phyloP scores from a whole-genome alignment of 2,329 filamentous ascomycete genomes.

The Byssothecium circinans region DNA sequence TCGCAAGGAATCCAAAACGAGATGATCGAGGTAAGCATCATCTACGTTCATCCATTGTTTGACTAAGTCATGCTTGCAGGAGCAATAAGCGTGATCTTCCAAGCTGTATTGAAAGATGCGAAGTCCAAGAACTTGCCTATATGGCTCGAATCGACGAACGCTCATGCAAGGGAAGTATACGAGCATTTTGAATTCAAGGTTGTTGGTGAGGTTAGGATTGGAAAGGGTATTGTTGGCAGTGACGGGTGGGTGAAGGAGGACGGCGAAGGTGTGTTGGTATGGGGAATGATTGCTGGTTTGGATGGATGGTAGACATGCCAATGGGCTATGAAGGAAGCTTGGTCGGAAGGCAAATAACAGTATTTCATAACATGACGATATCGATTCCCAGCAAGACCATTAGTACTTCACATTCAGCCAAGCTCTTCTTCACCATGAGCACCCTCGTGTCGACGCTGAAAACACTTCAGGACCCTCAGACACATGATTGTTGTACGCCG shows the following conservation, averaged over 20 bases:
- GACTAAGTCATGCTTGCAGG: not conserved
- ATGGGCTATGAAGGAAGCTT: too few relatives aligned
- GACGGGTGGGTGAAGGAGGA: constrained; percentile 5
- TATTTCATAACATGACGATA: too few relatives aligned
- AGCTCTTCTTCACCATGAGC: too few relatives aligned
- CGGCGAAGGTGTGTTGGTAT: constrained; percentile 1
- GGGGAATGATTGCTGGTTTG: constrained; percentile 6
- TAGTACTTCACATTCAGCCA: too few relatives aligned
- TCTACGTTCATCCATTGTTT: too few relatives aligned
- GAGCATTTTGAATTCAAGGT: constrained; percentile 5
- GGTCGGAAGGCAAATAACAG: too few relatives aligned
- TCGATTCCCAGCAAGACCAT: too few relatives aligned
- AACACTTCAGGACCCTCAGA: too few relatives aligned
- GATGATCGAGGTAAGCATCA: not conserved
- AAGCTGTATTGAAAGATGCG: constrained; percentile 1
- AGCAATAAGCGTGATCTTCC: constrained; percentile 3
- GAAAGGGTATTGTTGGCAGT: constrained; percentile 3
- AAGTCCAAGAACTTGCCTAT: constrained; percentile 3
- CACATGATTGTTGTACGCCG: too few relatives aligned
- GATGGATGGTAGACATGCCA: constrained; percentile 2
- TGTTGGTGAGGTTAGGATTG: not conserved
- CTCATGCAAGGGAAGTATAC: constrained; percentile 3
- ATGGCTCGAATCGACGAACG: constrained; percentile 7
- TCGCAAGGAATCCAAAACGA: not conserved
- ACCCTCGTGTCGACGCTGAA: too few relatives aligned